Evolutionary conservation across 768 basidiomycete species (phyloP), one percentile per base, ranked within the genome.

Genomic region (Termitomyces bulborhizus): DNA sequence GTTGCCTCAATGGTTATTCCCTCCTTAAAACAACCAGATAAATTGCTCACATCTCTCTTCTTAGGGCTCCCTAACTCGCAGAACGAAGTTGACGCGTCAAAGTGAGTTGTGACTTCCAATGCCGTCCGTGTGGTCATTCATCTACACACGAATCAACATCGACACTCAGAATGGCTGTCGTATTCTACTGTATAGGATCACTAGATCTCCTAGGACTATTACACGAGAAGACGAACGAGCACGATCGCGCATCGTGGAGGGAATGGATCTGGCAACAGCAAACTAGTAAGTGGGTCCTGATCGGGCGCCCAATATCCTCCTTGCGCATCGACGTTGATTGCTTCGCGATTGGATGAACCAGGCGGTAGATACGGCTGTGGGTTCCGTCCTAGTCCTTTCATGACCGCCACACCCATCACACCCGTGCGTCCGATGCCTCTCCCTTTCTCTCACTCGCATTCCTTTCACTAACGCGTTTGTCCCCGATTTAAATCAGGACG

Each of bases 261-360:
- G 75, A 83, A 53, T 98, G 95, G 95, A 80, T 98, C 46, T 99
- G 95, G 92, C 79, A 76, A 21, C 86, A 94, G 66, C 90, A 97
- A 61, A 81, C 78, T 42, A 70, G 90, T 88, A 48, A 70, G 90
- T 88, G 50, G 42, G 90, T 88, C 9, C 1, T 29, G 32, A 18
- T 46, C 43, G 39, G 26, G 3, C 59, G 48, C 47, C n/a, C 15
- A 48, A 37, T 36, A 36, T 26, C n/a, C 45, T 18, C 6, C 4
- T 6, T 27, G 26, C 26, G 26, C 26, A 36, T 37, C 26, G n/a
- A 34, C 16, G 11, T 51, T 29, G 31, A 54, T 11, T 51, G 26
- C 31, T 26, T n/a, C 18, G 12, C 13, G 40, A 42, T 41, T 48
- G 37, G 31, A 43, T 61, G 31, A 21, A 37, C 43, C 60, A 88